Conservation (phyloP, 352 stramenopile species). For the Globisporangium heterothallicum region DNA sequence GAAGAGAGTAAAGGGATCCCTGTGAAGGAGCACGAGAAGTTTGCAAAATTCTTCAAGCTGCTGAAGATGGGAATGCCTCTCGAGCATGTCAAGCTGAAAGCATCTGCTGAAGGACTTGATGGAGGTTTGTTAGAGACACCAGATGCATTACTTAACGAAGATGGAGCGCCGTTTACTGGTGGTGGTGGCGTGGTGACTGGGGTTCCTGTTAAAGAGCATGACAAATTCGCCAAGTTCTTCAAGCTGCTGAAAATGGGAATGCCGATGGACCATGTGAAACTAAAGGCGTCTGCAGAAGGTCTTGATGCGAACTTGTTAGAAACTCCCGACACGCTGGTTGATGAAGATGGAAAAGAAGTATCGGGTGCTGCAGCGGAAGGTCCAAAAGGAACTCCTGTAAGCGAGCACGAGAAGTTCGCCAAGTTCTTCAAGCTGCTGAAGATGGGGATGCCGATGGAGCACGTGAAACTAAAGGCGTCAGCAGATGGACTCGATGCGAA, state of each 20-base stretch:
- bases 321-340: conserved; percentile 49
- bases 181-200: conserved; percentile 15
- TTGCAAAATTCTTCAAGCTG: conserved; percentile 75
- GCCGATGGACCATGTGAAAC: conserved; percentile 83
- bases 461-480: conserved; percentile 87
- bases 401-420: conserved; percentile 57
- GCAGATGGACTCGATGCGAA: conserved; percentile 54
- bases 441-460: conserved; percentile 78
- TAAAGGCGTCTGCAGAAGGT: conserved; percentile 67
- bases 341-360: conserved; percentile 42
- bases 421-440: conserved; percentile 95
- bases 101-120: conserved; percentile 51
- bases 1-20: conserved; percentile 26
- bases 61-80: conserved; percentile 77
- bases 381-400: conserved; percentile 31
- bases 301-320: conserved; percentile 50
- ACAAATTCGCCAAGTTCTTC: conserved; percentile 92
- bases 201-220: conserved; percentile 77
- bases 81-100: conserved; percentile 65
- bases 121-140: conserved; percentile 44
- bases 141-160: conserved; percentile 43
- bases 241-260: conserved; percentile 90
- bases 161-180: conserved; percentile 21
- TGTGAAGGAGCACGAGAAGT: conserved; percentile 87
- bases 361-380: conserved; percentile 2